These are phyloP conservation scores for Collybiopsis luxurians DNA, from an alignment of 768 basidiomycete species.

Conservation along the genomic window DNA sequence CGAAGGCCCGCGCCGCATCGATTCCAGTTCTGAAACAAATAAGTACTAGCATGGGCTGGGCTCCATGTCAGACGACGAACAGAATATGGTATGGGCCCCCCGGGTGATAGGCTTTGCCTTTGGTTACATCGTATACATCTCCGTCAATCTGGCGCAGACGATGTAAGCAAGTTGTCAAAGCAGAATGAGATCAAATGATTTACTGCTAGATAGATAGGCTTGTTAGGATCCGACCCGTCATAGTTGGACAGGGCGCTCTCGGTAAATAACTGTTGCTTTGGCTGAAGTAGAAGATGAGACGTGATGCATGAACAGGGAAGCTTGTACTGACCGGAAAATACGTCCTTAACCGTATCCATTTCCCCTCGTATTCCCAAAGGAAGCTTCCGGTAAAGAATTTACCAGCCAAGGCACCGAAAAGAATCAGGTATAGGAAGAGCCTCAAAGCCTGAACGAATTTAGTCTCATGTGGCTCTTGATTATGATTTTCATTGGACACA, in stretches of 20 bases:
- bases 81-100: slow-evolving; percentile 82
- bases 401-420: slow-evolving; percentile 60
- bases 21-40: slow-evolving; percentile 58
- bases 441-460: slow-evolving; percentile 65
- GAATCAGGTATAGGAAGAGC: slow-evolving; percentile 55
- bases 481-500: no score
- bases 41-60: slow-evolving; percentile 14
- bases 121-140: slow-evolving; percentile 90
- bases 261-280: slow-evolving; percentile 69
- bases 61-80: slow-evolving; percentile 36
- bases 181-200: slow-evolving; percentile 24
- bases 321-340: slow-evolving; percentile 55
- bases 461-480: slow-evolving; percentile 43
- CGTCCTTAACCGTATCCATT: slow-evolving; percentile 57
- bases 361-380: slow-evolving; percentile 77
- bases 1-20: slow-evolving; percentile 91
- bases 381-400: slow-evolving; percentile 88
- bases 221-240: slow-evolving; percentile 63
- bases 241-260: slow-evolving; percentile 62
- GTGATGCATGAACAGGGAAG: neutral
- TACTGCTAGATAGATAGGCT: slow-evolving; percentile 85
- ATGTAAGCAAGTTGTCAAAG: slow-evolving; percentile 3
- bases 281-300: slow-evolving; percentile 27
- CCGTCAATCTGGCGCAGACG: slow-evolving; percentile 69
- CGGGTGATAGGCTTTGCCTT: slow-evolving; percentile 77